Evolutionary conservation across 345 rosid species (phyloP), one percentile per base, ranked within the genome.

Genomic region (Gossypium anomalum): DNA sequence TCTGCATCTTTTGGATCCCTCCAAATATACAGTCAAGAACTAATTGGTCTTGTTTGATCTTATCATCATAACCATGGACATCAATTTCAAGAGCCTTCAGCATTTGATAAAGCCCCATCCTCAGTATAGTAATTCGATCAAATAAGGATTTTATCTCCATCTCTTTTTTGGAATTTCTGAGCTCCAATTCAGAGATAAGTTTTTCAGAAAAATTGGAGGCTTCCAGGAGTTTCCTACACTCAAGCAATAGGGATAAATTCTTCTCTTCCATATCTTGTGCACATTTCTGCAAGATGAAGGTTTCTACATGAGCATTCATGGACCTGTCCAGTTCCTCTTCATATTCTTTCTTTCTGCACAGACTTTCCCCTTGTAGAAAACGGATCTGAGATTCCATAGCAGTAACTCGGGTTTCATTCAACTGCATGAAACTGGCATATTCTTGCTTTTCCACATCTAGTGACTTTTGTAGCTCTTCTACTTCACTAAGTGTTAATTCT

Each of bases 261-360:
- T 82, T 87, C 79, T 85, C 93, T 77, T 86, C 87, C 81, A 90
- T 82, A 44, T 88, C 93, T 78, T 81, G 85, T n/a, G 88, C 71
- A 75, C 83, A 90, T 79, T 85, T 81, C 80, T 86, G 87, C 85
- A 89, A 85, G 80, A 92, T 78, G 71, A 92, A 87, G 75, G 83
- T 89, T 81, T 90, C 91, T 58, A 86, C 75, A 83, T 89, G 80
- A 68, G 90, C 83, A 84, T 49, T 77, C 67, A 87, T 73, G 60
- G 82, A 83, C 76, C 86, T 86, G 77, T 93, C 89, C 67, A 86
- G 79, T 75, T 91, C 97, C 71, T 83, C 87, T 73, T 90, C 89
- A 80, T 82, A 83, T 71, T 82, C 92, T 80, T 87, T 85, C 85
- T 83, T 88, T 80, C 79, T 75, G 87, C 82, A 74, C 27, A 67